Conservation (phyloP, 768 basidiomycete genomes). For the Leccinum subgranulosum region DNA sequence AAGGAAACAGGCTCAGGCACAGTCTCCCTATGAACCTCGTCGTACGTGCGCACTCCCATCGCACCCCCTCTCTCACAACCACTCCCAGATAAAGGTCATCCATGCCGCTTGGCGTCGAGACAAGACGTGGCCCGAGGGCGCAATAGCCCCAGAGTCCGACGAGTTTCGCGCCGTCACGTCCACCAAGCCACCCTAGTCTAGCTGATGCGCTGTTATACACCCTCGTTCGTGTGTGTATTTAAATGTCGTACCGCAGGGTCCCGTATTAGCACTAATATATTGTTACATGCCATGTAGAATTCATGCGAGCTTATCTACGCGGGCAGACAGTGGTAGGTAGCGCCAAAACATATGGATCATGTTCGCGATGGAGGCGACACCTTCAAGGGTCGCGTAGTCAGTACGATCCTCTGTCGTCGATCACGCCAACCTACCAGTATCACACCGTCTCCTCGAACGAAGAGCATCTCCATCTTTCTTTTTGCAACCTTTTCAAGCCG, state of each 20-base stretch:
- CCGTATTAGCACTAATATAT: slow-evolving; percentile 2
- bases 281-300: slow-evolving; percentile 9
- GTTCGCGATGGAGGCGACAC: slow-evolving; percentile 80
- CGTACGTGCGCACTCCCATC: slow-evolving; percentile 40
- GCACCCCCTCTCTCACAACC: not conserved
- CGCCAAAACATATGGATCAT: slow-evolving; percentile 30
- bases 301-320: slow-evolving; percentile 23
- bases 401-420: not conserved
- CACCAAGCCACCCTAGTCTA: slow-evolving; percentile 2
- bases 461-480: slow-evolving; percentile 96
- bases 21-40: slow-evolving; percentile 61
- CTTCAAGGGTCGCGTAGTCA: slow-evolving; percentile 36
- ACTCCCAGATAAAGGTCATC: slow-evolving; percentile 62
- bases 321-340: slow-evolving; percentile 21
- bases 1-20: slow-evolving; percentile 56
- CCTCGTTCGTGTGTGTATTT: slow-evolving; percentile 7
- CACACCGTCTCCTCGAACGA: slow-evolving; percentile 95
- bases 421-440: slow-evolving; percentile 66
- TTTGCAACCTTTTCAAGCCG: slow-evolving; percentile 67
- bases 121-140: slow-evolving; percentile 69
- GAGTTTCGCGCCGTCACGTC: slow-evolving; percentile 32
- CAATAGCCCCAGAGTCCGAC: slow-evolving; percentile 60
- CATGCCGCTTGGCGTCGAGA: slow-evolving; percentile 76
- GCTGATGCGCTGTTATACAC: not conserved
- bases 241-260: not conserved